Base-by-base conservation (phyloP, 495 filamentous ascomycete species). In the Apodospora peruviana region DNA sequence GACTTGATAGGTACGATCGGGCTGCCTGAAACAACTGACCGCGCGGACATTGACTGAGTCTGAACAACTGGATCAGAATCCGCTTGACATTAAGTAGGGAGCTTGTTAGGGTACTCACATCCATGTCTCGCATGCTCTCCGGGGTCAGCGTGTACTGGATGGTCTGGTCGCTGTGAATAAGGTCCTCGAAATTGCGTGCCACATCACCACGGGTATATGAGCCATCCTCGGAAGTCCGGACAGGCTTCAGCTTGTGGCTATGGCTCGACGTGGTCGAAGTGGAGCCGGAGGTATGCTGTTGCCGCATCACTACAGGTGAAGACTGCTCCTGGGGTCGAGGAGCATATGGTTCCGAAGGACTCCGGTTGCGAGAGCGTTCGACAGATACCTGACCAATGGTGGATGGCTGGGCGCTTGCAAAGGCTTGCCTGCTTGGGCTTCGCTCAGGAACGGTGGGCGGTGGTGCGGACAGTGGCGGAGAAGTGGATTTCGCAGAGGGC, bases 91-190 rank as follows among this genome's bases (percentile, higher is more conserved):
- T n/a, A n/a, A n/a, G 3, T 3, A 22, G 18, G 3, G 32, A 25
- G 16, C 10, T 21, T 19, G 23, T 10, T 1, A 14, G 20, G 7
- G 11, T n/a, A 67, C 82, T 71, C 71, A 88, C 87, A 60, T 91
- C 85, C 54, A 91, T 86, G 51, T 91, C 84, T 43, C 91, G 83
- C 77, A 96, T 87, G 50, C 75, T 88, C 59, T 87, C 84, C 1
- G 93, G 91, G 1, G 93, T 98, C 24, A 96, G 75, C 2, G 93
- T 96, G 62, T 85, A 96, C 64, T 91, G 90, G 39, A 98, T 84
- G 2, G 93, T 96, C 61, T 95, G 84, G 47, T 90, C 82, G 65
- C 90, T 90, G 32, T 86, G 83, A 49, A 98, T 93, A 29, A 96
- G 74, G 53, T 91, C 80, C 57, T 98, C 93, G 65, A 98, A 90